These are phyloP conservation scores for Nitzschia sp. DNA, from an alignment of 108 stramenopile genomes.

Conservation along the genomic window DNA sequence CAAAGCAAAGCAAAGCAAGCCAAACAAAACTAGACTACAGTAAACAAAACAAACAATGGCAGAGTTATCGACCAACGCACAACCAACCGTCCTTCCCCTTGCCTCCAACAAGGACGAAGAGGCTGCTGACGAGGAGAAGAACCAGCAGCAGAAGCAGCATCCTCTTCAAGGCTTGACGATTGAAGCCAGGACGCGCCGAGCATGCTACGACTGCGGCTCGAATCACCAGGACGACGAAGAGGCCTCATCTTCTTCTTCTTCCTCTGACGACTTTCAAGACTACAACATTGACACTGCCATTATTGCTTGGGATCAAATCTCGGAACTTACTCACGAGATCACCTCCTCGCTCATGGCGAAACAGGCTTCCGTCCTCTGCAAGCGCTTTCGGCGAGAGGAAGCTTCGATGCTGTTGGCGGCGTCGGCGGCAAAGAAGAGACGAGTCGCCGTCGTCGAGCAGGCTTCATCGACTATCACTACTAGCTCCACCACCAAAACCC, in stretches of 20 bases:
- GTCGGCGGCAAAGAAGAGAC: neutral
- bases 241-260: too few relatives aligned
- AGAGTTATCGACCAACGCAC: neutral
- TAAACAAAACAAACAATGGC: too few relatives aligned
- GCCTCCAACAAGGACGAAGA: neutral
- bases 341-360: constrained; percentile 8
- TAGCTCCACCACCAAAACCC: neutral
- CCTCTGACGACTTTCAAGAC: neutral
- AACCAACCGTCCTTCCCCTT: neutral
- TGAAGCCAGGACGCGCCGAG: neutral
- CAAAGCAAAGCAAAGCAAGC: too few relatives aligned
- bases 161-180: neutral
- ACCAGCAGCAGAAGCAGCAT: neutral
- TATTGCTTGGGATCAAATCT: constrained; percentile 3
- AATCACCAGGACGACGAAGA: too few relatives aligned
- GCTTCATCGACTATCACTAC: neutral
- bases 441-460: neutral
- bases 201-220: neutral
- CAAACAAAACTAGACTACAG: too few relatives aligned
- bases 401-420: neutral
- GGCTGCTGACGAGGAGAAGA: neutral
- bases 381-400: constrained; percentile 1
- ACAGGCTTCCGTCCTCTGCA: constrained; percentile 1
- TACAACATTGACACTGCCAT: neutral
- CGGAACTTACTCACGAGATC: neutral